Percentiles rank a stretch among this genome's conserved stretches.
phyloP scores from a whole-genome alignment of 148 eudicot species.

The Amaranthus hypochondriacus region DNA sequence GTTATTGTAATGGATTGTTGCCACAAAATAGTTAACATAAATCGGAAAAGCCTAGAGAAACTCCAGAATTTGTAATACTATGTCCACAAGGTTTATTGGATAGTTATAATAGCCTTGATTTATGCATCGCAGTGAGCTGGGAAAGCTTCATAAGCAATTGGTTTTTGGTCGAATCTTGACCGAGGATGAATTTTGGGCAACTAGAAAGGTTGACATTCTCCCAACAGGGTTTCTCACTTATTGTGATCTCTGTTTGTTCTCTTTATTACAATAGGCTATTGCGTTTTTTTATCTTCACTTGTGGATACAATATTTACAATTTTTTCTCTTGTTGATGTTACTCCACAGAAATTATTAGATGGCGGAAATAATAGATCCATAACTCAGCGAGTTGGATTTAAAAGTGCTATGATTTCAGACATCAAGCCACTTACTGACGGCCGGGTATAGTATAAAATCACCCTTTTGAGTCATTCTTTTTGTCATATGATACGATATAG shows the following conservation, averaged over 20 bases:
- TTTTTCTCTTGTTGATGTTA: slow-evolving; percentile 7
- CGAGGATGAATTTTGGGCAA: slow-evolving; percentile 97
- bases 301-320: not conserved
- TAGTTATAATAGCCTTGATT: not conserved
- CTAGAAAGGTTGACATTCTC: slow-evolving; percentile 69
- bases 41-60: not conserved
- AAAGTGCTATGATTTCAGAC: slow-evolving; percentile 84
- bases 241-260: not conserved
- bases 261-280: not conserved
- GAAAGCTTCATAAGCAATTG: slow-evolving; percentile 79
- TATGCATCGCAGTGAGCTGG: slow-evolving; percentile 69
- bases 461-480: not conserved
- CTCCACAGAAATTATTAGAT: slow-evolving; percentile 75
- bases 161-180: slow-evolving; percentile 66
- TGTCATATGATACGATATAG: too few species aligned
- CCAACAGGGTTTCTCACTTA: not conserved
- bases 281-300: not conserved
- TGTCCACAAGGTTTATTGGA: slow-evolving; percentile 5
- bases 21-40: not conserved
- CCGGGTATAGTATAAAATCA: slow-evolving; percentile 44
- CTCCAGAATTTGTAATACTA: not conserved
- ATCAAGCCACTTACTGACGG: slow-evolving; percentile 91
- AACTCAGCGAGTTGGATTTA: slow-evolving; percentile 74
- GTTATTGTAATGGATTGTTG: too few species aligned
- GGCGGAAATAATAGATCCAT: slow-evolving; percentile 43